Evolutionary conservation across 176 grass and related monocot species (phyloP), one percentile per base, ranked within the genome.

Genomic region (Eragrostis nindensis): DNA sequence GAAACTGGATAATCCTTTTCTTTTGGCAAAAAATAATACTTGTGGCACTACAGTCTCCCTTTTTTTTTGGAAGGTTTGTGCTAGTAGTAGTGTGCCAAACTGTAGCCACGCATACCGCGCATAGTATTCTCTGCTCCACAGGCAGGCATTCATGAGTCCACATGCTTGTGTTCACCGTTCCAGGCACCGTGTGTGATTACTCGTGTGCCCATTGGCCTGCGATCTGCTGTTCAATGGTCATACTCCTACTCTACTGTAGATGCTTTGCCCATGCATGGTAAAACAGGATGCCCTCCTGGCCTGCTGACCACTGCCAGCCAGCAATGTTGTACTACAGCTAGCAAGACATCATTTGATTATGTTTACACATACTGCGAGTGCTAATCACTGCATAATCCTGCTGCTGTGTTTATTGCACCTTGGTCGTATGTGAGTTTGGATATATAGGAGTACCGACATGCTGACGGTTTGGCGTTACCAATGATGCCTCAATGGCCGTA

Each of bases 81-180:
- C 54, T 0, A 22, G 24, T n/a, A n/a, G n/a, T n/a, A 59, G n/a
- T 11, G 24, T 59, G n/a, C 8, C 9, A 59, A 62, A 66, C 55
- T 52, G 42, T 52, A 29, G 24, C 5, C 57, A 12, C 49, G 19
- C 61, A 42, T 54, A 22, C 6, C 5, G 7, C 36, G 16, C 30
- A 57, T 56, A 5, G 2, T 65, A 49, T 49, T 70, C 65, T 19
- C 40, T 39, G 45, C 46, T 43, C 54, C 50, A 62, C 8, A 56
- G 55, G 73, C 8, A 56, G 55, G 73, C 86, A 78, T 78, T 83
- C 40, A 73, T 68, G 73, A 30, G 8, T 62, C 62, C 85, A 87
- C 78, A 76, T 81, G 78, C 30, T 29, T 18, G 56, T 29, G 6
- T 13, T 70, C 53, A 22, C 32, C 17, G 43, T 62, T 39, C 27